Evolutionary conservation across 768 basidiomycete genomes (phyloP), one percentile per base, ranked within the genome.

Genomic region (Podaxis carcinomalis): DNA sequence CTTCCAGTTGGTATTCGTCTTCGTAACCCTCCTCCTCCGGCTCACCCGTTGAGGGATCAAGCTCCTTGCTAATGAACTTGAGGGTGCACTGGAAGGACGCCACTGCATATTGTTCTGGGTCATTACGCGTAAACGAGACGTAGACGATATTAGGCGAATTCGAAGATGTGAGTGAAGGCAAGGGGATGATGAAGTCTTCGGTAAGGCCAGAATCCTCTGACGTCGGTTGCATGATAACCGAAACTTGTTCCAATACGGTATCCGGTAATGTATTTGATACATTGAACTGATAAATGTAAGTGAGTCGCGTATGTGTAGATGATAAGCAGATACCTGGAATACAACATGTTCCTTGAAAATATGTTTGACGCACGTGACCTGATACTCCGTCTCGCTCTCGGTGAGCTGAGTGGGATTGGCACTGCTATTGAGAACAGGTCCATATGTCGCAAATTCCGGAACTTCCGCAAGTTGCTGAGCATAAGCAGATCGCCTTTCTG

Each of bases 11-110:
- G 74, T 99, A 99, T 74, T 98, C 96, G 77, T 98, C 97, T 70
- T 95, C 92, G 73, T 98, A 99, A n/a, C 97, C 97, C 57, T 97
- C 95, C 65, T 92, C 93, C 74, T 99, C 97, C 7, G 97, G 97
- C 69, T 92, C 88, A 23, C 95, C 95, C 13, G 92, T 95, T 49
- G 90, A 83, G 11, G 97, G 97, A 73, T 99, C 97, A 16, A 98
- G 84, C 71, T 99, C 97, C 75, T 98, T 99, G 78, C 92, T 95
- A 67, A 95, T 78, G 70, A 97, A 99, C 74, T 93, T 94, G 73
- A 99, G 87, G 7, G 87, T 84, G 70, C 94, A 97, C 63, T 83
- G 82, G 85, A 98, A 98, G 16, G 93, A 92, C 5, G 87, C 92
- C 39, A 87, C 76, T 14, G 85, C 82, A 74, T 93, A 98, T 61